Evolutionary conservation across 176 grass and related monocot species (phyloP).

Genomic region (Areca catechu): DNA sequence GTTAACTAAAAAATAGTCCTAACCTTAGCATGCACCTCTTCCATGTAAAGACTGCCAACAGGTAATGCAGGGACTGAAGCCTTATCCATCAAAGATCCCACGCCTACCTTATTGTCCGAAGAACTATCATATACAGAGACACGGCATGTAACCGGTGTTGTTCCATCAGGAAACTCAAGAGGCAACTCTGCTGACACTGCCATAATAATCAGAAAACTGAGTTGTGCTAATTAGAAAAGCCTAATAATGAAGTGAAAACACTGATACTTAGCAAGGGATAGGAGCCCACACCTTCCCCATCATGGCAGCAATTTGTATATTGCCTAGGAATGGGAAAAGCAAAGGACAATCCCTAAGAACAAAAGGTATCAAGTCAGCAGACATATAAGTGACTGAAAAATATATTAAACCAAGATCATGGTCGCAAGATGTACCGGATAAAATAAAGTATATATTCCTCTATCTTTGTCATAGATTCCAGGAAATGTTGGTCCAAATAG

Average conservation of each 20-base stretch:
- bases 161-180: conserved; percentile 92
- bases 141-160: conserved; percentile 87
- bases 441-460: conserved; percentile 91
- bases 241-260: conserved; percentile 5
- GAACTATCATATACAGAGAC: conserved; percentile 86
- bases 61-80: conserved; percentile 69
- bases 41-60: conserved; percentile 87
- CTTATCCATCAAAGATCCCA: conserved; percentile 81
- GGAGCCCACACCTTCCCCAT: conserved; percentile 66
- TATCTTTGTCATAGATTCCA: conserved; percentile 85
- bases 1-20: too few relatives aligned
- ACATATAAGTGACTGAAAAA: not conserved
- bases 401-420: not conserved
- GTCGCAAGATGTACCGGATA: conserved; percentile 69
- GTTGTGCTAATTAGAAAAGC: conserved; percentile 1
- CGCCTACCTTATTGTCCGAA: conserved; percentile 77
- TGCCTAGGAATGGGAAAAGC: conserved; percentile 87
- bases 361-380: conserved; percentile 16
- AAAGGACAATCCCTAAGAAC: conserved; percentile 74
- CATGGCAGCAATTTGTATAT: conserved; percentile 65
- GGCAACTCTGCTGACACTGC: conserved; percentile 74
- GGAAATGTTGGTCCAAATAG: conserved; percentile 92
- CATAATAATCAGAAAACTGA: conserved; percentile 24
- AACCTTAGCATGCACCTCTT: conserved; percentile 91
- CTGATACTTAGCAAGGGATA: not conserved